Conservation (phyloP, 2,329 filamentous ascomycete species). For the Fusarium musae region DNA sequence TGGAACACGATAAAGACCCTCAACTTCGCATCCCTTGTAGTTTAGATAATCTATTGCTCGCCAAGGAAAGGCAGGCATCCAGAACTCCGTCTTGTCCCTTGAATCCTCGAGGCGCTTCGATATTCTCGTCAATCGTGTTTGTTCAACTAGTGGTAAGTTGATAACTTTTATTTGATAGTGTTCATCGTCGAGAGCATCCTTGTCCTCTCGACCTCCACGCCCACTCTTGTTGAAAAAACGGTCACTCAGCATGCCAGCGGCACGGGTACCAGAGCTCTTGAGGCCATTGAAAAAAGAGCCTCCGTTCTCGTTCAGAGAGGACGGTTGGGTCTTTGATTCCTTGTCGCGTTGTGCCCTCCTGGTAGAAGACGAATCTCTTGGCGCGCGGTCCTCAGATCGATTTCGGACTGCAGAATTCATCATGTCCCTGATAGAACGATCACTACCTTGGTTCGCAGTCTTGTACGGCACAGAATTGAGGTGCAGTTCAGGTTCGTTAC, state of each 20-base stretch:
- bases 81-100: conserved; percentile 95
- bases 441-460: conserved; percentile 72
- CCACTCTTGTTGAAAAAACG: conserved; percentile 83
- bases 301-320: conserved; percentile 68
- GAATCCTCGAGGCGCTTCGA: conserved; percentile 89
- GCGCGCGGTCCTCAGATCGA: conserved; percentile 76
- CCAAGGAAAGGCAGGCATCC: conserved; percentile 98
- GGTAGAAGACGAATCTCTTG: conserved; percentile 55
- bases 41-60: conserved; percentile 96
- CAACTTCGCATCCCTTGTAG: conserved; percentile 92
- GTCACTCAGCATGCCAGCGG: conserved; percentile 82
- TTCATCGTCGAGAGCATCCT: conserved; percentile 78
- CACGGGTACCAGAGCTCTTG: conserved; percentile 42
- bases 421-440: conserved; percentile 75
- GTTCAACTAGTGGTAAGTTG: conserved; percentile 85
- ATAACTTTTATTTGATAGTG: conserved; percentile 88
- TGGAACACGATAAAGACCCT: conserved; percentile 91
- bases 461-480: conserved; percentile 57
- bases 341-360: conserved; percentile 59
- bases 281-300: conserved; percentile 50
- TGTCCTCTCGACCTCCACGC: conserved; percentile 75
- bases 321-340: conserved; percentile 61
- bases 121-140: conserved; percentile 90
- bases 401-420: conserved; percentile 74
- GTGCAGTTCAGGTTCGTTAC: conserved; percentile 44